Base-by-base conservation (phyloP, 805 yeast species). In the Wickerhamomyces ciferrii region DNA sequence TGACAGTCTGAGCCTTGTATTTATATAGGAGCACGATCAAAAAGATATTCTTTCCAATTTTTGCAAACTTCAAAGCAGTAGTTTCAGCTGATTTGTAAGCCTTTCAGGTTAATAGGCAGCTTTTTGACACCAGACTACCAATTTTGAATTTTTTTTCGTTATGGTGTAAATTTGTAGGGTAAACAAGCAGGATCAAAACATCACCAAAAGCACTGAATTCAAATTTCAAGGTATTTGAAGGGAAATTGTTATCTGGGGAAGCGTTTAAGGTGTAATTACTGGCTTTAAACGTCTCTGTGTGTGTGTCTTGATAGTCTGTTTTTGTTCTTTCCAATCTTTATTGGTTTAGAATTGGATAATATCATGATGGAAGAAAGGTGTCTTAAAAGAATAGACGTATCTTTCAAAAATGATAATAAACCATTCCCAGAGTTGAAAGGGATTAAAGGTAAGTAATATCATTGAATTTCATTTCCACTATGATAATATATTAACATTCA, bases 381-480 rank as follows among this genome's bases (percentile, higher is more conserved):
- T 18, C 15, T 34, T 7, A 34, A 34, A 21, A 34, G 21, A 18
- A 34, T 34, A 5, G 14, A 10, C 5, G 14, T 34, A 9, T 34
- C 37, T 7, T 18, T 34, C 21, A 15, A 18, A 18, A 15, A 15
- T 10, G 21, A 34, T 34, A 5, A 8, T 13, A 7, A 13, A 10
- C 37, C 4, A 11, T 34, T 34, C 8, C 5, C 15, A 13, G 37
- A 18, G 14, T 13, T 34, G 13, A 11, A 34, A 18, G 37, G 17
- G 29, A 11, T 50, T 2, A 4, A n/a, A 9, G 54, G 54, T 43
- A 41, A 31, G 48, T 41, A 17, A 10, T 14, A 5, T 4, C 10
- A 11, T 40, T 9, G 17, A 29, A 23, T 31, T 14, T 32, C 4
- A 20, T 13, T 42, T 34, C 7, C 4, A 20, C 6, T 7, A 20